Base-by-base conservation (phyloP, 331 rosid genomes). In the Malus hybrid region DNA sequence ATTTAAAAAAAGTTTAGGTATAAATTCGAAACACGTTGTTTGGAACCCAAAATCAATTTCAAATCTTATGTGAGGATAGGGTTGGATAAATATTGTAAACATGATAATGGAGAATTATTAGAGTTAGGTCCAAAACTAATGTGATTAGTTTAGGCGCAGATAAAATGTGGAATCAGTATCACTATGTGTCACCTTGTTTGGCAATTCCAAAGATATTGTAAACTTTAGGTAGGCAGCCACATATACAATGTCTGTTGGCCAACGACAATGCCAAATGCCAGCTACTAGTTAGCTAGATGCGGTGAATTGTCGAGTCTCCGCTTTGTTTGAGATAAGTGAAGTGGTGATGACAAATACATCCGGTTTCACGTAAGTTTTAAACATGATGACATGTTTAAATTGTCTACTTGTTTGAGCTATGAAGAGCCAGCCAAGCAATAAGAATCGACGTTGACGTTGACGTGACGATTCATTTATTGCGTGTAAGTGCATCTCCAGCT, bases 291-390 rank as follows among this genome's bases (percentile, higher is more conserved):
- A 34, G 66, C 34, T 24, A 34, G 66, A 72, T 34, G 76, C 66
- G 39, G 56, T 72, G 67, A 58, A 58, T 72, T 5, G 67, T 58
- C 67, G 18, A 32, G 30, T 70, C 6, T 3, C 3, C 6, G 10
- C 22, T 33, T 33, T 30, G 34, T 71, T 70, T 19, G 48, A 42
- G 5, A 10, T 42, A 3, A 10, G 13, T 10, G 5, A 42, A 42
- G 5, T 0, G 48, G 46, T 1, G 13, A 42, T 0, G 1, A 39
- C 0, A 3, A 0, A 42, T 42, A 42, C 46, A 42, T 0, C 46
- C 46, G 4, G 5, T 42, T 42, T 42, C 5, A 42, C 0, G 14
- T 10, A 42, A 10, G 5, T 42, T 42, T 42, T 42, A 9, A 36
- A 42, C 46, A 42, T 0, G 42, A 48, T 26, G 15, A n/a, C 0